phyloP scores from a whole-genome alignment of 208 protist genomes.

The Leishmania gerbilli region DNA sequence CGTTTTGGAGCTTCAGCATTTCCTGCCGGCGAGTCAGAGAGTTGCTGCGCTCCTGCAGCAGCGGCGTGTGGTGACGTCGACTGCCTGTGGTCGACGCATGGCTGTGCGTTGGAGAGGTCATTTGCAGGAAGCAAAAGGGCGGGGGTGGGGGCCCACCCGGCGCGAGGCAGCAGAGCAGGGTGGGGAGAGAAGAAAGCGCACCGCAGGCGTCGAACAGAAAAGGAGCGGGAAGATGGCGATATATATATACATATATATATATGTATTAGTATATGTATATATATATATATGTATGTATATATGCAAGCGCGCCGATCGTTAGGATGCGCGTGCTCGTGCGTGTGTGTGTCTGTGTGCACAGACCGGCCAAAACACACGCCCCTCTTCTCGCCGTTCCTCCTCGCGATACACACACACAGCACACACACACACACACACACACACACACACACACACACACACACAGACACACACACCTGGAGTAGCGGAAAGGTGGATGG shows the following conservation, averaged over 20 bases:
- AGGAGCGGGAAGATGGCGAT: neutral
- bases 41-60: constrained; percentile 19
- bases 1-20: constrained; percentile 9
- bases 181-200: neutral
- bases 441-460: neutral
- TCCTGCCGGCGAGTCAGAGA: constrained; percentile 23
- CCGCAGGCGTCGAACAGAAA: neutral
- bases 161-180: neutral
- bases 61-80: constrained; percentile 25
- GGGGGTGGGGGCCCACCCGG: no score
- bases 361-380: neutral
- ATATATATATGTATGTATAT: no score
- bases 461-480: neutral
- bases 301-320: neutral
- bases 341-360: neutral
- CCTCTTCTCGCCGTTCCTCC: neutral
- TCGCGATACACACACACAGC: neutral
- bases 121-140: neutral
- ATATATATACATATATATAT: no score
- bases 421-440: neutral
- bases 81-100: constrained; percentile 4
- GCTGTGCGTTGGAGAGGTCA: constrained; percentile 15
- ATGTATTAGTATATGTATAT: neutral
- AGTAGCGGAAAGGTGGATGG: neutral
- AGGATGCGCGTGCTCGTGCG: neutral